Evolutionary conservation across 495 filamentous ascomycete genomes (phyloP).

Genomic region (Echria macrotheca): DNA sequence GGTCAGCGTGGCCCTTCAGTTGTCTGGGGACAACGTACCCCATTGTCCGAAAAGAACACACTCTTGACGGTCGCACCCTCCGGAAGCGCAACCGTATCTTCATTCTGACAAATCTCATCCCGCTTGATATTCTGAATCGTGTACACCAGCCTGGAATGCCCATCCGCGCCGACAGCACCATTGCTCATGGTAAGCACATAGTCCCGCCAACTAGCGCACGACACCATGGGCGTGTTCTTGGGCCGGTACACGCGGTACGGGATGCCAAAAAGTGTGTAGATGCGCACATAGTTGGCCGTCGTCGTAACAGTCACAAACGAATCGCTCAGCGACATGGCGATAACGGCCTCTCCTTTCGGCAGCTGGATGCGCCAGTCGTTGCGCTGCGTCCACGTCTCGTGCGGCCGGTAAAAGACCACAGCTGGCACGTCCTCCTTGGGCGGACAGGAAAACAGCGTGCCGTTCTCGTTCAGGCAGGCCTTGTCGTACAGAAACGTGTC

Average conservation of each 20-base stretch:
- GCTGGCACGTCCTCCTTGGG: conserved; percentile 64
- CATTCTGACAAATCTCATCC: conserved; percentile 86
- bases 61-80: conserved; percentile 63
- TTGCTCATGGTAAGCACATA: conserved; percentile 94
- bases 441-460: conserved; percentile 79
- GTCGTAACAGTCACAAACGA: conserved; percentile 87
- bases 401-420: conserved; percentile 90
- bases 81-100: conserved; percentile 82
- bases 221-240: conserved; percentile 82
- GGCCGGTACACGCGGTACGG: conserved; percentile 84
- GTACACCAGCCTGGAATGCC: conserved; percentile 70
- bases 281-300: conserved; percentile 74
- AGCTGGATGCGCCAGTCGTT: conserved; percentile 85
- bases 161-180: conserved; percentile 74
- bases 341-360: conserved; percentile 73
- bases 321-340: conserved; percentile 85
- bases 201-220: conserved; percentile 87
- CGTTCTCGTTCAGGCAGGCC: conserved; percentile 80
- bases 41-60: conserved; percentile 87
- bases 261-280: conserved; percentile 89
- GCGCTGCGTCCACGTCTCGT: conserved; percentile 91
- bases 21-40: conserved; percentile 52
- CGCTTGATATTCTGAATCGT: conserved; percentile 89
- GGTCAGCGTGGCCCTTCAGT: no score
- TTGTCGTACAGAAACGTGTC: conserved; percentile 94